phyloP scores from a whole-genome alignment of 768 basidiomycete species.

The Jaapia argillacea region DNA sequence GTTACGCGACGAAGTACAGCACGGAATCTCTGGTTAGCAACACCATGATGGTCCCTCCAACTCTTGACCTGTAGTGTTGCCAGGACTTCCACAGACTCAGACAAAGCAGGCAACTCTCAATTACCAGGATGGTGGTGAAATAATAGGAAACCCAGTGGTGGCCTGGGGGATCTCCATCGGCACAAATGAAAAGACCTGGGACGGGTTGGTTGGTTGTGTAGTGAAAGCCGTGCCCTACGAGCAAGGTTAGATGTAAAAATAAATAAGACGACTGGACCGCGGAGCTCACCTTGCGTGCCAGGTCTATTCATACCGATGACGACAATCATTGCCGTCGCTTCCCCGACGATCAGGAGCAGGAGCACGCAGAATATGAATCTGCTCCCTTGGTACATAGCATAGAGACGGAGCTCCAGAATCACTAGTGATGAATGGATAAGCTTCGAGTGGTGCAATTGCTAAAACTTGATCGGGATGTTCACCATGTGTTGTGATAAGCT shows the following conservation, averaged over 20 bases:
- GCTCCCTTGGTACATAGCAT: neutral
- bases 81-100: slow-evolving; percentile 20
- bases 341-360: slow-evolving; percentile 10
- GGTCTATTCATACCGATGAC: slow-evolving; percentile 18
- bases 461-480: neutral
- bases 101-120: slow-evolving; percentile 17
- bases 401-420: neutral
- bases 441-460: neutral
- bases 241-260: too few relatives aligned
- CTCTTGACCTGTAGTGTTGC: slow-evolving; percentile 13
- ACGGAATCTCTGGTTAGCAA: slow-evolving; percentile 18
- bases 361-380: slow-evolving; percentile 2
- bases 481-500: slow-evolving; percentile 23
- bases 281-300: slow-evolving; percentile 12
- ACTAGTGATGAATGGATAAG: neutral
- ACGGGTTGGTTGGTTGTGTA: slow-evolving; percentile 20
- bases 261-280: too few relatives aligned
- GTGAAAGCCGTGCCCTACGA: too few relatives aligned
- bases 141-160: slow-evolving; percentile 21
- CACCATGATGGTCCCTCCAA: slow-evolving; percentile 17
- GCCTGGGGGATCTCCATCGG: slow-evolving; percentile 19
- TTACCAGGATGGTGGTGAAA: slow-evolving; percentile 15
- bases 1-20: slow-evolving; percentile 21
- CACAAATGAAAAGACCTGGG: slow-evolving; percentile 20
- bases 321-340: slow-evolving; percentile 17